phyloP scores from a whole-genome alignment of 805 yeast species.

The Priceomyces medius region DNA sequence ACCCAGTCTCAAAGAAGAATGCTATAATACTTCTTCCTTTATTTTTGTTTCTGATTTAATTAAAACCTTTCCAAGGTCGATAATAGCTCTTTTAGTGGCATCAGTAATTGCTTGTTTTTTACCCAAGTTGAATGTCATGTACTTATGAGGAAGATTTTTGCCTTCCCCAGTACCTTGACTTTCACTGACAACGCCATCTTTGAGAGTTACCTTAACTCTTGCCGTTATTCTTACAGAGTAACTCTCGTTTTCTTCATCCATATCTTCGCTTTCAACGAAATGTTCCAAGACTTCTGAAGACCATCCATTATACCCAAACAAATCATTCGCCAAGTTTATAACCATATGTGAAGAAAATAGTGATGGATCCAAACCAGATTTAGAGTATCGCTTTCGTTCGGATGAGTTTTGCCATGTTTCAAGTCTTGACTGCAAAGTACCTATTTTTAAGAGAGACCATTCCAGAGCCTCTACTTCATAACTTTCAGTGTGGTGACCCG shows the following conservation, averaged over 20 bases:
- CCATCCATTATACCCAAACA: slow-evolving; percentile 62
- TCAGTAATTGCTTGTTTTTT: slow-evolving; percentile 50
- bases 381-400: slow-evolving; percentile 10
- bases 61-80: slow-evolving; percentile 25
- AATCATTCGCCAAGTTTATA: slow-evolving; percentile 46
- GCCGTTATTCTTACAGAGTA: slow-evolving; percentile 26
- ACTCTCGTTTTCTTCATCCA: slow-evolving; percentile 20
- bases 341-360: slow-evolving; percentile 20
- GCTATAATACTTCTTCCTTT: not conserved
- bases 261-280: slow-evolving; percentile 15
- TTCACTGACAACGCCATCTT: slow-evolving; percentile 43
- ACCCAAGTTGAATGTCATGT: slow-evolving; percentile 35
- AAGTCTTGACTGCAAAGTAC: slow-evolving; percentile 47
- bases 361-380: not conserved
- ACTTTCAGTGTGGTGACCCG: slow-evolving; percentile 5
- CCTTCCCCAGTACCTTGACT: slow-evolving; percentile 42
- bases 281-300: slow-evolving; percentile 38
- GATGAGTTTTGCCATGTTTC: slow-evolving; percentile 32
- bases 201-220: slow-evolving; percentile 34
- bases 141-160: slow-evolving; percentile 29
- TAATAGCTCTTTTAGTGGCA: slow-evolving; percentile 44
- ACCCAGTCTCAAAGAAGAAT: not conserved
- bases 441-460: slow-evolving; percentile 51
- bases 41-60: slow-evolving; percentile 3
- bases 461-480: slow-evolving; percentile 22